Evolutionary conservation across 352 stramenopile genomes (phyloP), one percentile per base, ranked within the genome.

Genomic region (Pythium phragmiticola): DNA sequence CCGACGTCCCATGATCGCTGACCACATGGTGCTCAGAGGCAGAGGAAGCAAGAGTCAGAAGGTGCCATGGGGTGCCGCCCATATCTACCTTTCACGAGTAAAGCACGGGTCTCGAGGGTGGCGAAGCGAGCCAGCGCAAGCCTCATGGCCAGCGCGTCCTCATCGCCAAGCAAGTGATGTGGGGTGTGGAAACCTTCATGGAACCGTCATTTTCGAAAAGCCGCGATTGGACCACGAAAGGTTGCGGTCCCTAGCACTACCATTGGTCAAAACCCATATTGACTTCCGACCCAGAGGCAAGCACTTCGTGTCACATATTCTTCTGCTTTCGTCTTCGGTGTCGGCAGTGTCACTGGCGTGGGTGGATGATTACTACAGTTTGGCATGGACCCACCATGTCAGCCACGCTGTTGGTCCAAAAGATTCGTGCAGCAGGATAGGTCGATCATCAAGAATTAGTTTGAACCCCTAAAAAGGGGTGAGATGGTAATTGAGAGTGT

Each of bases 291-390:
- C 60, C 45, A 67, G 60, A 61, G 19, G 23, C 26, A 36, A 34
- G 41, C n/a, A 51, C 19, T 60, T 60, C 50, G 41, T 67, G 60
- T 67, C 60, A 67, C 60, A 67, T 60, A 67, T 60, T 58, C 13
- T 37, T 41, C 14, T 42, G 16, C 17, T 37, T 21, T 19, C 21
- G 17, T 39, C 36, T 30, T 3, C 26, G 28, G 30, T 26, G 11
- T 39, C 34, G 34, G 48, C 17, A 12, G 48, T 55, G 48, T 55
- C 48, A 23, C 48, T 55, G 26, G 13, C 14, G 17, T 55, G 28
- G 34, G 34, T 39, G 34, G 11, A 46, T 46, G 14, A 37, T 52
- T 52, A 23, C 16, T 55, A 5, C 21, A 55, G 26, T 26, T 13
- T 19, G 6, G 9, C 11, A 58, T 58, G 33, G 17, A 57, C 37